Conservation (phyloP, 805 yeast species). For the Wickerhamiella lipophila region DNA sequence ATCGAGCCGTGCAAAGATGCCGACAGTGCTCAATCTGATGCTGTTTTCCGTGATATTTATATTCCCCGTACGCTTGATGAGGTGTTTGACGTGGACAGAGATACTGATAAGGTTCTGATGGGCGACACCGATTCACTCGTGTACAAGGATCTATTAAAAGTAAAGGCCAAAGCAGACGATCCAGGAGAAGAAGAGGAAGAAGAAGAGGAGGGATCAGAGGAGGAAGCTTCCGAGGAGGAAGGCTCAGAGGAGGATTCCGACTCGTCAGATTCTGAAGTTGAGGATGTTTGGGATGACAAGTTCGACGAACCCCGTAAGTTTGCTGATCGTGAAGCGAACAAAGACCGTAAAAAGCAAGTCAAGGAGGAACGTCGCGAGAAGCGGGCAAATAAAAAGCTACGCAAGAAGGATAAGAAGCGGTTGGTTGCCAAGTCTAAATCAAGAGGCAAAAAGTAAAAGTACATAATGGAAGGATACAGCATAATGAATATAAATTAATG, state of each 20-base stretch:
- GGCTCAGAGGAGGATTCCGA: constrained; percentile 18
- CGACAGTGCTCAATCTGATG: constrained; percentile 58
- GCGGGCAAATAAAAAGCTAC: constrained; percentile 59
- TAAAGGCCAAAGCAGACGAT: constrained; percentile 18
- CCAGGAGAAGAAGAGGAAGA: constrained; percentile 27
- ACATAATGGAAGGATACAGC: no score
- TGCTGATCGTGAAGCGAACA: constrained; percentile 68
- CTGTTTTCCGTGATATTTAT: constrained; percentile 73
- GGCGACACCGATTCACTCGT: constrained; percentile 44
- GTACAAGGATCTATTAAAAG: constrained; percentile 28
- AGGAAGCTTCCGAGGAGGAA: constrained; percentile 27
- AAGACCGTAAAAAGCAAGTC: constrained; percentile 58
- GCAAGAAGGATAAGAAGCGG: constrained; percentile 71
- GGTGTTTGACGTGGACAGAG: constrained; percentile 53
- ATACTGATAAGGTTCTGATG: constrained; percentile 36
- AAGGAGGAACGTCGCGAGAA: constrained; percentile 68
- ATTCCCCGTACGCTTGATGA: constrained; percentile 52
- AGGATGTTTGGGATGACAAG: constrained; percentile 33
- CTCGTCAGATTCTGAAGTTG: constrained; percentile 24
- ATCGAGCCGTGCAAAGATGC: constrained; percentile 25
- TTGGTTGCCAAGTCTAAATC: constrained; percentile 42
- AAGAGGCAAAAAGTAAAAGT: constrained; percentile 18
- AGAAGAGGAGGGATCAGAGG: constrained; percentile 22
- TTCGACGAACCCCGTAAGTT: constrained; percentile 55
- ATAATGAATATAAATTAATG: no score